Evolutionary conservation across 371 early-diverging fungal species (phyloP), one percentile per base, ranked within the genome.

Genomic region (Apophysomyces elegans): DNA sequence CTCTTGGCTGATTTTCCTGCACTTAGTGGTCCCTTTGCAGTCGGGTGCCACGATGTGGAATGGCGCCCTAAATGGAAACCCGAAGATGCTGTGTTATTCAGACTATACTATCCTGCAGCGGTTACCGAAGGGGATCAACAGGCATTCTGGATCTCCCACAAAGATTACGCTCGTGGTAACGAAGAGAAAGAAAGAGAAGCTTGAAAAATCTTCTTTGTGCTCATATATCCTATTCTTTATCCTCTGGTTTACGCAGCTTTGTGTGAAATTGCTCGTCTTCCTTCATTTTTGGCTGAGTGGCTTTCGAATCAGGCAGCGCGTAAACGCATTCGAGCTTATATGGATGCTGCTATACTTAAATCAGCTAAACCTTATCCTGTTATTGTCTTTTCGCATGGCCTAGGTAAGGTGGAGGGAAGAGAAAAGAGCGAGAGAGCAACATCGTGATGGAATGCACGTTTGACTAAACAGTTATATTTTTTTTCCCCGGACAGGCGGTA

Each of bases 371-470:
- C 56, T 5, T 77, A 68, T 38, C 80, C 80, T 11, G 72, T 80
- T 5, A 58, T 74, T 39, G 50, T 80, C 1, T 80, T 80, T 58
- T 68, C 67, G 9, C 82, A 83, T 70, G 80, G 84, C 7, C 68
- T 50, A 50, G 54, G 54, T 50, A 50, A 50, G 2, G 32, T 26
- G 32, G 32, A 26, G 32, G 3, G 32, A 50, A 50, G 32, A 21
- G 0, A 21, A 50, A 0, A 47, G 32, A 26, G 32, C 32, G 32
- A 26, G 32, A 26, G 3, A 26, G 32, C 32, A 26, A 26, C 32
- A 26, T 26, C 32, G 32, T 26, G 32, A 26, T 26, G 32, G 32
- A 26, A 1, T 26, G 32, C 21, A 11, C 1, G 8, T 50, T 21
- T 50, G 11, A 26, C 32, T 16, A 16, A 26, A 7, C 21, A 50